phyloP scores from a whole-genome alignment of 441 rosid species.

The Manihot esculenta region DNA sequence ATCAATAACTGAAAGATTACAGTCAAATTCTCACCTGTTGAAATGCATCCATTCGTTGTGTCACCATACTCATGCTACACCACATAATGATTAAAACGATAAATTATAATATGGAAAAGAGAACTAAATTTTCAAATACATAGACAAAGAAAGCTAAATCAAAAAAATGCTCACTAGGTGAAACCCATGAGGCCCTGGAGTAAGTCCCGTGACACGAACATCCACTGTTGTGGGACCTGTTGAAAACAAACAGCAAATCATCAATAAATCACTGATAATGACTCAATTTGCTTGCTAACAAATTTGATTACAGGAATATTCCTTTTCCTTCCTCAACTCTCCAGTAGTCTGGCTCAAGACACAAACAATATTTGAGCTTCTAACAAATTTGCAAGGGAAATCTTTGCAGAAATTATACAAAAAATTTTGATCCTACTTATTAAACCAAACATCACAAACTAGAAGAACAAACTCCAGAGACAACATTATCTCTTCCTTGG shows the following conservation, averaged over 20 bases:
- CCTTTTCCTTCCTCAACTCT: not conserved
- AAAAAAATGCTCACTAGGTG: slow-evolving; percentile 60
- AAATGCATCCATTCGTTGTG: slow-evolving; percentile 93
- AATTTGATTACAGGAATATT: not conserved
- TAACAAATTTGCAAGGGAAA: not conserved
- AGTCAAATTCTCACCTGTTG: slow-evolving; percentile 56
- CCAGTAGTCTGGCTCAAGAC: not conserved
- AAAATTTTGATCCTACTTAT: not conserved
- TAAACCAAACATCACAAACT: slow-evolving; percentile 3
- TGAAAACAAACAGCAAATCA: slow-evolving; percentile 21
- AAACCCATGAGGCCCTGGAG: slow-evolving; percentile 91
- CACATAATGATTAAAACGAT: slow-evolving; percentile 8
- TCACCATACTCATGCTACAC: slow-evolving; percentile 90
- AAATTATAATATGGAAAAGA: not conserved
- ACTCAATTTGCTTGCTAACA: not conserved
- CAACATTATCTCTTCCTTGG: not conserved
- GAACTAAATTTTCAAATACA: slow-evolving; percentile 10
- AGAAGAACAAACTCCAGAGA: not conserved
- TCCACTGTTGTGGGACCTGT: slow-evolving; percentile 84
- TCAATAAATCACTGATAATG: not conserved
- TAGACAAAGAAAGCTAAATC: slow-evolving; percentile 16
- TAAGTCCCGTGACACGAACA: slow-evolving; percentile 76
- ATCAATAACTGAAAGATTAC: not conserved
- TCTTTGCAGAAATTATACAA: not conserved
- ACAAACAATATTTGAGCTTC: not conserved